phyloP scores from a whole-genome alignment of 2,329 filamentous ascomycete genomes.

The Claviceps digitariae region DNA sequence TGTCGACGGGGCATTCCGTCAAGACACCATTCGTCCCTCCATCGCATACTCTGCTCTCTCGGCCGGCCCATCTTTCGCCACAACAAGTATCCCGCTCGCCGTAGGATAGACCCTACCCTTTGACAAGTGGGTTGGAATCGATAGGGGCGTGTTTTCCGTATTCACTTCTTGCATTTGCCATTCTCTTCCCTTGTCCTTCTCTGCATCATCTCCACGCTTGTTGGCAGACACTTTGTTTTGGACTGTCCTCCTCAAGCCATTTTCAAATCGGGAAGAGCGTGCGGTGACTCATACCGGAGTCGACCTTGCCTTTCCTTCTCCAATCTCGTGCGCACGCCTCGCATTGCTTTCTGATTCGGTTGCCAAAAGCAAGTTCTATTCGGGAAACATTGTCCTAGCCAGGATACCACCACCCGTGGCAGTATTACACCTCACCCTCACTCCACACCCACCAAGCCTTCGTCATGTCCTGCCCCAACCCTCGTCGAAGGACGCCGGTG shows the following conservation, averaged over 20 bases:
- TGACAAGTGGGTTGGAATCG: neutral
- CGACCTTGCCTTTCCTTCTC: neutral
- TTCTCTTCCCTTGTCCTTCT: neutral
- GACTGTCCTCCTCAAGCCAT: neutral
- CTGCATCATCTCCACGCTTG: neutral
- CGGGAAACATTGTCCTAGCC: neutral
- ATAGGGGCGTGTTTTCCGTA: neutral
- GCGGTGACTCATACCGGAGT: conserved; percentile 1
- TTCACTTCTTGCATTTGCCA: neutral
- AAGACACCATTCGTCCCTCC: too few species aligned
- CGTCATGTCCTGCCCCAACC: conserved; percentile 35
- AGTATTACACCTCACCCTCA: neutral
- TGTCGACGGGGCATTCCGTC: too few species aligned
- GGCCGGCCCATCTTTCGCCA: neutral
- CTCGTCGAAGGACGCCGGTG: conserved; percentile 31
- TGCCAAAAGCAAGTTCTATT: neutral
- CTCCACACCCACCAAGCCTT: neutral
- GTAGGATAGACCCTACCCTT: neutral
- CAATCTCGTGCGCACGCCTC: neutral
- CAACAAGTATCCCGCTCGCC: neutral
- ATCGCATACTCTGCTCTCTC: neutral
- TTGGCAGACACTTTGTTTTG: neutral
- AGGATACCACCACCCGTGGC: conserved; percentile 3
- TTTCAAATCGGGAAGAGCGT: neutral
- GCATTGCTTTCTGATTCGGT: neutral